Evolutionary conservation across 169 alveolate genomes (phyloP).

Genomic region (Plasmodium berghei): DNA sequence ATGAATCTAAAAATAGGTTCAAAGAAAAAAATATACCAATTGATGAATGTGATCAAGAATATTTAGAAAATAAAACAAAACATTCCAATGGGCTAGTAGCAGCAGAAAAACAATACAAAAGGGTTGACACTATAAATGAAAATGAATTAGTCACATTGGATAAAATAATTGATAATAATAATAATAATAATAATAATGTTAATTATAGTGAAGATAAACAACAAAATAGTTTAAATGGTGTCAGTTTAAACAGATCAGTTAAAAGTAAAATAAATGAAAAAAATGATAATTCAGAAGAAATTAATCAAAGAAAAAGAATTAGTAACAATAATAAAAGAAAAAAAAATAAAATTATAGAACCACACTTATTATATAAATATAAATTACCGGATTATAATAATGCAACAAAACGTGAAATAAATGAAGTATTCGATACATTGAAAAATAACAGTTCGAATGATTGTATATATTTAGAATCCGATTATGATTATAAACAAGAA

Average conservation of each 20-base stretch:
- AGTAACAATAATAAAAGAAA: not conserved
- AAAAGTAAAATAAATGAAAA: not conserved
- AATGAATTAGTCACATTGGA: no score
- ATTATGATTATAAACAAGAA: conserved; percentile 56
- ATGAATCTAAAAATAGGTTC: not conserved
- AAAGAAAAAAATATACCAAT: no score
- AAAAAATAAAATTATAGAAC: conserved; percentile 8
- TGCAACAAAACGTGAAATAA: conserved; percentile 38
- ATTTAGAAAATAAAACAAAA: no score
- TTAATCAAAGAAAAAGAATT: conserved; percentile 3
- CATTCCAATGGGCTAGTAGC: no score
- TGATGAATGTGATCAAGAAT: no score
- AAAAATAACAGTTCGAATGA: conserved; percentile 29
- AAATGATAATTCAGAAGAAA: not conserved
- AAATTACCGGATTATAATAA: conserved; percentile 74
- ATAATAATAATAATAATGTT: no score
- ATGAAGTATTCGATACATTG: conserved; percentile 50
- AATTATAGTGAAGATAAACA: no score
- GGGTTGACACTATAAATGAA: no score
- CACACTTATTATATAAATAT: conserved; percentile 73
- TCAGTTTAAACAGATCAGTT: not conserved
- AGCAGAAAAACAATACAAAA: no score
- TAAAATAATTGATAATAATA: no score
- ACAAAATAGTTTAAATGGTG: no score
- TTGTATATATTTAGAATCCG: conserved; percentile 36